Evolutionary conservation across 441 rosid genomes (phyloP).

Genomic region (Erodium trifolium): DNA sequence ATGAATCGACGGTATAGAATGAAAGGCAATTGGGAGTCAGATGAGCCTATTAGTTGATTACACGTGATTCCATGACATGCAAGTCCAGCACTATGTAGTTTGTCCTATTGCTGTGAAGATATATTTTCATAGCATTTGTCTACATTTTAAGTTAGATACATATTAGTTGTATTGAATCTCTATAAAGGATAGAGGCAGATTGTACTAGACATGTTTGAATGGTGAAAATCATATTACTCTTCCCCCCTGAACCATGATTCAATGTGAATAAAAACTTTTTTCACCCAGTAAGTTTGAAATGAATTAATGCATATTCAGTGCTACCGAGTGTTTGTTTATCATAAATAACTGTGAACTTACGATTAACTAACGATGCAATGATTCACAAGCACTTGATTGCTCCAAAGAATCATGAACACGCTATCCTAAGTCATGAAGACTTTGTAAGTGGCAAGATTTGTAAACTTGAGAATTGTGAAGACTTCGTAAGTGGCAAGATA

Average conservation of each 20-base stretch:
- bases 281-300: too few species aligned
- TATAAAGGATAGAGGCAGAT: not conserved
- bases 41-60: constrained; percentile 23
- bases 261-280: not conserved
- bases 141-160: not conserved
- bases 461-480: too few species aligned
- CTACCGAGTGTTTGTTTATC: too few species aligned
- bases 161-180: not conserved
- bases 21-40: constrained; percentile 35
- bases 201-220: not conserved
- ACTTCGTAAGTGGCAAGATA: too few species aligned
- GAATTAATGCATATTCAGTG: too few species aligned
- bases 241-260: not conserved
- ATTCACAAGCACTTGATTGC: too few species aligned
- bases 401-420: too few species aligned
- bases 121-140: not conserved
- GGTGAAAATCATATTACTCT: not conserved
- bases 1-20: constrained; percentile 51
- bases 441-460: not conserved
- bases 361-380: too few species aligned
- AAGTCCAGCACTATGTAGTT: not conserved
- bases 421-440: too few species aligned
- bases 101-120: not conserved
- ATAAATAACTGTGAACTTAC: too few species aligned
- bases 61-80: not conserved